phyloP scores from a whole-genome alignment of 2,329 filamentous ascomycete genomes.

The Xylariaceae sp. region DNA sequence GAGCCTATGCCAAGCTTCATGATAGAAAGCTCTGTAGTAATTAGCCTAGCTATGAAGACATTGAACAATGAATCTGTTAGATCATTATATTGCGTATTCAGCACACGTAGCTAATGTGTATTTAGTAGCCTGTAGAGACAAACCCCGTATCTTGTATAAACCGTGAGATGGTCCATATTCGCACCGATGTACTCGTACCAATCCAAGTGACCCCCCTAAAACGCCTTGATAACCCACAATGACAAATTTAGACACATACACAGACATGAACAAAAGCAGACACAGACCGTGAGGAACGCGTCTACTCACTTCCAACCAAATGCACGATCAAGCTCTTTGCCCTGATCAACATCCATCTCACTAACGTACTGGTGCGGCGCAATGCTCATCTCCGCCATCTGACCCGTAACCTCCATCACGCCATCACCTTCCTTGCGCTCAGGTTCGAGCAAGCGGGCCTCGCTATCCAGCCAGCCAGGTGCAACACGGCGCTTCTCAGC shows the following conservation, averaged over 20 bases:
- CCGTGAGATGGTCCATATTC: no score
- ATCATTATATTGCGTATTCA: no score
- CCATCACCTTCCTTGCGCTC: slow-evolving; percentile 41
- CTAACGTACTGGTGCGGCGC: slow-evolving; percentile 27
- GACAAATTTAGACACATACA: not conserved
- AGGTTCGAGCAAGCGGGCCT: slow-evolving; percentile 63
- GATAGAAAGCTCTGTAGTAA: not conserved
- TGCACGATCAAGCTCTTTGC: slow-evolving; percentile 52
- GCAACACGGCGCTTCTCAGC: slow-evolving; percentile 75
- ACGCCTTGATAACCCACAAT: not conserved
- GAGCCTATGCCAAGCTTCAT: no score
- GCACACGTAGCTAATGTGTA: not conserved
- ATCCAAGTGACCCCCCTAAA: not conserved
- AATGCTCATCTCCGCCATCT: slow-evolving; percentile 30
- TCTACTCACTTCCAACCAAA: slow-evolving; percentile 42
- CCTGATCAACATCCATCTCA: slow-evolving; percentile 44
- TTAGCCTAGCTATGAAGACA: not conserved
- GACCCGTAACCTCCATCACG: slow-evolving; percentile 21
- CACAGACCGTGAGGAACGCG: not conserved
- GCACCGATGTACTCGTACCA: not conserved
- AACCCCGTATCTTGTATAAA: no score
- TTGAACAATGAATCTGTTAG: no score
- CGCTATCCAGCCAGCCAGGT: slow-evolving; percentile 75
- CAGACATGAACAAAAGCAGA: not conserved
- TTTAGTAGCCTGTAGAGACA: not conserved